Evolutionary conservation across 352 stramenopile genomes (phyloP).

Genomic region (Blastocystis sp.): DNA sequence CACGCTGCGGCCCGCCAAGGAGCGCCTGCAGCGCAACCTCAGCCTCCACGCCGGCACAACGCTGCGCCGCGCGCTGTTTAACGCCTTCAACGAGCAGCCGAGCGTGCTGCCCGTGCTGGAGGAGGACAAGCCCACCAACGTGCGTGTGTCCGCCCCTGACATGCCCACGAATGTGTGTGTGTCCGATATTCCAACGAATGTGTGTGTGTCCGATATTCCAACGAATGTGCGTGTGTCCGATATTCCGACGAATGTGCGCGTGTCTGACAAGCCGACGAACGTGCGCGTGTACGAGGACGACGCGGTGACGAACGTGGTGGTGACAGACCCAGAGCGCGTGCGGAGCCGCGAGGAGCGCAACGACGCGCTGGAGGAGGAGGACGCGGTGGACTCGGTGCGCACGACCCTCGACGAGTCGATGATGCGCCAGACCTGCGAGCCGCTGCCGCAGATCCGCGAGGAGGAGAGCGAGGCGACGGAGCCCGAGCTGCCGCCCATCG

Average conservation of each 20-base stretch:
- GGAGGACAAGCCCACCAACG: neutral
- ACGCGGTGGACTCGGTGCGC: neutral
- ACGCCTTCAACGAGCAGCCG: conserved; percentile 17
- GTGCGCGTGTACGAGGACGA: neutral
- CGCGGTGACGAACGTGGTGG: neutral
- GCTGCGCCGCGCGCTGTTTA: neutral
- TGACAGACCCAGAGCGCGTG: neutral
- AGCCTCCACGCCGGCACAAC: neutral
- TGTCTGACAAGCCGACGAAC: neutral
- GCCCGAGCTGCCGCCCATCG: neutral
- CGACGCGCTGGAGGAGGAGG: neutral
- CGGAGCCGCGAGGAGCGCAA: neutral
- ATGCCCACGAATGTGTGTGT: no score
- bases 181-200: no score
- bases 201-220: no score
- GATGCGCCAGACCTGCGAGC: neutral
- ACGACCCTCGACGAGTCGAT: neutral
- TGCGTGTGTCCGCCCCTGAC: neutral
- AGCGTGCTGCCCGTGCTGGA: neutral
- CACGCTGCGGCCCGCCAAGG: neutral
- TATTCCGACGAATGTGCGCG: no score
- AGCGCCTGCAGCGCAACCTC: neutral
- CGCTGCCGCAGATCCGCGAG: neutral
- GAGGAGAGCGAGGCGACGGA: neutral
- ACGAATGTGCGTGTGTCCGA: no score